These are phyloP conservation scores for Talaromyces atroroseus DNA, from an alignment of 2,329 filamentous ascomycete species.

Conservation along the genomic window DNA sequence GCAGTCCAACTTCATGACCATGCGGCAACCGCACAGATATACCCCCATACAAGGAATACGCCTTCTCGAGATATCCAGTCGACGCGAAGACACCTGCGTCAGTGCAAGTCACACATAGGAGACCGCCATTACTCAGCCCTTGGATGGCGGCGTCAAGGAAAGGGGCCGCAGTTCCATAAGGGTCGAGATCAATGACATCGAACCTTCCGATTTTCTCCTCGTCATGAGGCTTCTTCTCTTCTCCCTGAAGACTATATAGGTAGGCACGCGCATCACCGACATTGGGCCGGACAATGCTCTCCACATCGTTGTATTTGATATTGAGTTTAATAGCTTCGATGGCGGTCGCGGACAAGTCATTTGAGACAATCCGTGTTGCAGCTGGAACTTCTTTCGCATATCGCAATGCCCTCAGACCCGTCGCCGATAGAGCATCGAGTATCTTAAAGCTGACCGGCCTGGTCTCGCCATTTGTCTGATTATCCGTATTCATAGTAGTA, in stretches of 20 bases:
- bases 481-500: conserved; percentile 16
- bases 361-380: conserved; percentile 74
- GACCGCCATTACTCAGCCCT: conserved; percentile 76
- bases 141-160: conserved; percentile 91
- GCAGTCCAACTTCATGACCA: conserved; percentile 83
- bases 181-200: conserved; percentile 93
- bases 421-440: conserved; percentile 89
- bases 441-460: conserved; percentile 63
- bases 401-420: conserved; percentile 80
- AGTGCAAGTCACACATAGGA: conserved; percentile 93
- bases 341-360: conserved; percentile 76
- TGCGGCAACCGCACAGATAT: conserved; percentile 76
- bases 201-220: conserved; percentile 53
- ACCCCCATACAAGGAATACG: conserved; percentile 89
- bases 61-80: conserved; percentile 88
- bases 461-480: conserved; percentile 6
- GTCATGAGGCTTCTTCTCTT: conserved; percentile 29
- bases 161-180: conserved; percentile 86
- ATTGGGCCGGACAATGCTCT: conserved; percentile 64
- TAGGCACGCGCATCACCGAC: conserved; percentile 80
- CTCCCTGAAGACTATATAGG: conserved; percentile 67
- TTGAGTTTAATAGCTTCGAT: conserved; percentile 79
- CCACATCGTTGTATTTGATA: conserved; percentile 72
- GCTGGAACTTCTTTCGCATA: conserved; percentile 90
- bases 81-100: conserved; percentile 95